Evolutionary conservation across 1,284 basidiomycete genomes (phyloP).

Genomic region (Amylostereum areolatum): DNA sequence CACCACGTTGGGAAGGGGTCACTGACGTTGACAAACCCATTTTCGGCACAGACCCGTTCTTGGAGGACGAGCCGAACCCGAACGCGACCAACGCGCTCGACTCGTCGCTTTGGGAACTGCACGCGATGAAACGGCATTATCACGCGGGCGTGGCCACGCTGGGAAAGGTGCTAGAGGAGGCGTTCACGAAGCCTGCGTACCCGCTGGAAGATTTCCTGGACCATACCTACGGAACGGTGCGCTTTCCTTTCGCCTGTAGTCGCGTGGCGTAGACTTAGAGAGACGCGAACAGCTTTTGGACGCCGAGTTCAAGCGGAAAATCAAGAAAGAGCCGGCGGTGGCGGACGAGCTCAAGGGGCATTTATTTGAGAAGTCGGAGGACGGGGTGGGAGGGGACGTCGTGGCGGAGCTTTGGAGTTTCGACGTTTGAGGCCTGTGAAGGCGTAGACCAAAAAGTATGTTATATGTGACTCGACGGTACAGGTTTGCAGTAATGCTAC

Average conservation of each 20-base stretch:
- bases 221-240: constrained; percentile 87
- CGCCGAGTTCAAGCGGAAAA: constrained; percentile 74
- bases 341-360: constrained; percentile 36
- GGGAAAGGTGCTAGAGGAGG: constrained; percentile 82
- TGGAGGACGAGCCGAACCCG: constrained; percentile 66
- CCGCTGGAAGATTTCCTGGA: constrained; percentile 96
- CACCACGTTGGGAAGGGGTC: not conserved
- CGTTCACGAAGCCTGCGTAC: constrained; percentile 90
- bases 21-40: not conserved
- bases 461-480: too few species aligned
- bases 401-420: too few species aligned
- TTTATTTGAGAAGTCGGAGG: not conserved
- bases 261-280: not conserved
- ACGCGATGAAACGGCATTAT: constrained; percentile 80
- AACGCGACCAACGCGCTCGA: constrained; percentile 75
- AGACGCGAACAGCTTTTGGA: constrained; percentile 67
- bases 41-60: constrained; percentile 61
- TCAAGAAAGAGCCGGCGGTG: constrained; percentile 76
- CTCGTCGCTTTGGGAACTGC: constrained; percentile 91
- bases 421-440: too few species aligned
- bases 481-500: too few species aligned
- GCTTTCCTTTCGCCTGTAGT: constrained; percentile 24
- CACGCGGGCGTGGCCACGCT: constrained; percentile 80
- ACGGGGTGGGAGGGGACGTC: too few species aligned
- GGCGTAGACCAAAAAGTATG: too few species aligned